Percentiles rank a stretch among this genome's conserved stretches.
Conservation (phyloP, 2,329 filamentous ascomycete genomes). For the Ceratocystis lukuohia region DNA sequence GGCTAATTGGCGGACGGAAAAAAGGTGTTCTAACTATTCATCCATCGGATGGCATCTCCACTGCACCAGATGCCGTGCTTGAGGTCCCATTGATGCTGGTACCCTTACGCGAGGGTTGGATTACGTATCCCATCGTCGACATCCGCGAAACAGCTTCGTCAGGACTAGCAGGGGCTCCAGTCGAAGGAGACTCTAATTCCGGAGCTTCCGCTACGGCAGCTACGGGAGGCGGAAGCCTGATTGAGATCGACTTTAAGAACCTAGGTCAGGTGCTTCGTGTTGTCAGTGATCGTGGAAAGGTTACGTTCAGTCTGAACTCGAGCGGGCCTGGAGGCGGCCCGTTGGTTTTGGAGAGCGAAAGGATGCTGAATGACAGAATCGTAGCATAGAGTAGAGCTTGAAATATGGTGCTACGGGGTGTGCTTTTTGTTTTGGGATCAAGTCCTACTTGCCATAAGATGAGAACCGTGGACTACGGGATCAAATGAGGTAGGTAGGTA, state of each 20-base stretch:
- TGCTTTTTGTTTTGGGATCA: too few relatives aligned
- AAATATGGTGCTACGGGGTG: neutral
- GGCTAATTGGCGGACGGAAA: constrained; percentile 73
- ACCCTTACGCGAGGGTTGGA: constrained; percentile 61
- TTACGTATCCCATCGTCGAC: constrained; percentile 68
- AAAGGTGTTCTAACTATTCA: constrained; percentile 63
- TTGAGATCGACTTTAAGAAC: constrained; percentile 70
- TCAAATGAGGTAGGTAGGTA: too few relatives aligned
- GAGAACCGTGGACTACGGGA: neutral
- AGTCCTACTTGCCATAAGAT: neutral
- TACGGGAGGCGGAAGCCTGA: constrained; percentile 29
- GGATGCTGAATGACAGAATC: constrained; percentile 17
- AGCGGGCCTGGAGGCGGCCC: constrained; percentile 53
- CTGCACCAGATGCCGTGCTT: neutral
- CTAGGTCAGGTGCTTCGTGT: constrained; percentile 66
- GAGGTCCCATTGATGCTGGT: constrained; percentile 59
- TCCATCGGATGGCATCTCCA: constrained; percentile 12
- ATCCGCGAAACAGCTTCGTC: constrained; percentile 47
- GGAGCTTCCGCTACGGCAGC: constrained; percentile 21
- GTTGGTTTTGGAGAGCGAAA: constrained; percentile 51
- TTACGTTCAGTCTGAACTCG: constrained; percentile 59
- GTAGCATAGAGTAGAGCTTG: neutral
- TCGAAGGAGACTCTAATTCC: constrained; percentile 32
- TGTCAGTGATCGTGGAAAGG: constrained; percentile 53
- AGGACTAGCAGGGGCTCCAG: constrained; percentile 20